Conservation (phyloP, 2,329 filamentous ascomycete species). For the Diaporthe batatas region DNA sequence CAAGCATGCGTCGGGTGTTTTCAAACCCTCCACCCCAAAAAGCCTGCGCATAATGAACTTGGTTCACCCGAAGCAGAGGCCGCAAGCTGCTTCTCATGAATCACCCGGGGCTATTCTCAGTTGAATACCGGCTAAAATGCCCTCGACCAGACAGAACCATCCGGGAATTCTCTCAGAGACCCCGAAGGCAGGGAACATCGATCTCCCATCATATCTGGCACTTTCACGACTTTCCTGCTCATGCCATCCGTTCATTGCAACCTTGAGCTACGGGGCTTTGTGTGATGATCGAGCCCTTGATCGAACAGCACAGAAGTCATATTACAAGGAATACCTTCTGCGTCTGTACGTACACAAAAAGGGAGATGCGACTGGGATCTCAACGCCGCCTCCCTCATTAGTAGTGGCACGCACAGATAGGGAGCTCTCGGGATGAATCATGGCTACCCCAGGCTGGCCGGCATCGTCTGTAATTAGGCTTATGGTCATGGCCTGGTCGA, state of each 20-base stretch:
- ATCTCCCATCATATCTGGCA: too few relatives aligned
- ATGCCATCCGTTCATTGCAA: not conserved
- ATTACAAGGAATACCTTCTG: not conserved
- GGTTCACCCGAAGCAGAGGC: not conserved
- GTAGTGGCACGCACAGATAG: slow-evolving; percentile 6
- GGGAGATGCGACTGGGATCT: not conserved
- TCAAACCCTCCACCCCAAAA: not conserved
- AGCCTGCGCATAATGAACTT: not conserved
- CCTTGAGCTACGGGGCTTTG: not conserved
- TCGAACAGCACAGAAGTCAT: not conserved
- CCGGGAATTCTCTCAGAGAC: not conserved
- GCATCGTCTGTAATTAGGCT: not conserved
- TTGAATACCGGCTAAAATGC: not conserved
- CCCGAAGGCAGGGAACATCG: not conserved
- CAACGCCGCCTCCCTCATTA: not conserved
- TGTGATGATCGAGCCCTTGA: not conserved
- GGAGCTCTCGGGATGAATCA: slow-evolving; percentile 1
- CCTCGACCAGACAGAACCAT: not conserved
- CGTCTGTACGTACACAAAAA: not conserved
- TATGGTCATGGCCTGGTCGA: not conserved
- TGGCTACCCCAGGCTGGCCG: not conserved
- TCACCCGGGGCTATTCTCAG: not conserved
- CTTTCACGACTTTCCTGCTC: not conserved
- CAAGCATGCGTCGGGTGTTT: not conserved
- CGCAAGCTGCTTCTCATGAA: too few relatives aligned